A percentile compares a stretch with the other conserved stretches of the same genome.
Conservation (phyloP, 352 stramenopile species). For the Globisporangium iwayamae region DNA sequence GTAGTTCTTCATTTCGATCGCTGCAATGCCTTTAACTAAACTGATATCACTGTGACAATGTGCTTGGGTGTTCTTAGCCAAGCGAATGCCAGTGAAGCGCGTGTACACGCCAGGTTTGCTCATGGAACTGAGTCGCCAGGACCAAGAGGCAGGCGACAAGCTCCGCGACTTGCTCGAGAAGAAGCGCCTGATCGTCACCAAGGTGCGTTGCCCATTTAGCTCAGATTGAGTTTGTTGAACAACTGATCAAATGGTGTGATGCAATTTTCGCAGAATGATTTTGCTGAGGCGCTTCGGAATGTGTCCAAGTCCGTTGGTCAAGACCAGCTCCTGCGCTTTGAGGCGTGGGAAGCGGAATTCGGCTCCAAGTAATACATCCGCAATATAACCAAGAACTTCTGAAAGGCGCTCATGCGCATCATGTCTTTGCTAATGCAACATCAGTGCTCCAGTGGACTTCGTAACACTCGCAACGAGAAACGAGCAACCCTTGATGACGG, state of each 20-base stretch:
- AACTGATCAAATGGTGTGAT: background rate
- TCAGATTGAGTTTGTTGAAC: background rate
- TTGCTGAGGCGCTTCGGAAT: constrained; percentile 36
- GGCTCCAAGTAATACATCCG: constrained; percentile 29
- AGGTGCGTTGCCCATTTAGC: constrained; percentile 22
- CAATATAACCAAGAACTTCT: background rate
- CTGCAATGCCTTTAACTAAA: too few relatives aligned
- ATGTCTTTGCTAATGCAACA: too few relatives aligned
- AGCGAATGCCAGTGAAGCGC: constrained; percentile 20
- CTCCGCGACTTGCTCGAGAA: constrained; percentile 40
- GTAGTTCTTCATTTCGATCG: too few relatives aligned
- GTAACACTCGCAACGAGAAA: constrained; percentile 5
- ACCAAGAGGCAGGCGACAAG: constrained; percentile 36
- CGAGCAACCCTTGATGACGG: background rate
- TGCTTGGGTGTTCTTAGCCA: constrained; percentile 5
- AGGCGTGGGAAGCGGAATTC: constrained; percentile 47
- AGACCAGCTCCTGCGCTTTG: constrained; percentile 40
- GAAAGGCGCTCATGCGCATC: too few relatives aligned
- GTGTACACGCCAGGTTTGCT: constrained; percentile 19
- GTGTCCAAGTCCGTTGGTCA: constrained; percentile 52
- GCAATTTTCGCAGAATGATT: constrained; percentile 15
- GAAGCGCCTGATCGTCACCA: constrained; percentile 59
- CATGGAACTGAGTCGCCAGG: constrained; percentile 44
- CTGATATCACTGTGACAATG: background rate
- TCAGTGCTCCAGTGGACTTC: too few relatives aligned